These are phyloP conservation scores for Lepidium didymum DNA, from an alignment of 345 rosid species.

Conservation along the genomic window DNA sequence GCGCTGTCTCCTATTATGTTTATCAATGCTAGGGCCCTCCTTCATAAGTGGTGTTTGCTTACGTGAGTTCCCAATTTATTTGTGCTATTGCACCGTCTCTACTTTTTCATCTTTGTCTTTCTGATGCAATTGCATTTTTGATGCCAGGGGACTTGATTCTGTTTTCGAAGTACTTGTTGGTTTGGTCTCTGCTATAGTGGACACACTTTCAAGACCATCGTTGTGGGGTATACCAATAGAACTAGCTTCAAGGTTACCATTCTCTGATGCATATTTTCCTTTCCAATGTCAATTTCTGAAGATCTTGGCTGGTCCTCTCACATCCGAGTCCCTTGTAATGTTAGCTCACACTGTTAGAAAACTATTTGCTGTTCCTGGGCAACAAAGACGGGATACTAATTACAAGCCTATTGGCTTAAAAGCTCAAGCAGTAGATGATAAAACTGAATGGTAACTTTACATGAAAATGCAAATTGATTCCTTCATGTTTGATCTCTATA, in stretches of 20 bases:
- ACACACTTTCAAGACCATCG: conserved; percentile 53
- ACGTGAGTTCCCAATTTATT: conserved; percentile 44
- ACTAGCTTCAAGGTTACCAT: conserved; percentile 50
- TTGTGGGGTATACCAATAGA: conserved; percentile 63
- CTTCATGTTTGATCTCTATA: background rate
- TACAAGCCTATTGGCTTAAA: conserved; percentile 25
- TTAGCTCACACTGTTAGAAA: conserved; percentile 37
- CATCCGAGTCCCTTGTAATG: conserved; percentile 29
- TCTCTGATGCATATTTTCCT: conserved; percentile 65
- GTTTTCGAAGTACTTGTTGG: conserved; percentile 49
- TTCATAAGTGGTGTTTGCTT: conserved; percentile 65
- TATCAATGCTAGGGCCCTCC: conserved; percentile 34
- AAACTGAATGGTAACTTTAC: conserved; percentile 53
- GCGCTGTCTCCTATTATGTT: conserved; percentile 22
- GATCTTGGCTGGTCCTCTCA: conserved; percentile 48
- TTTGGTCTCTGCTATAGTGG: conserved; percentile 44
- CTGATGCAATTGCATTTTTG: conserved; percentile 9
- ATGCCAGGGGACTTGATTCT: conserved; percentile 56
- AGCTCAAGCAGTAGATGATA: conserved; percentile 36
- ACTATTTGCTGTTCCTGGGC: conserved; percentile 3
- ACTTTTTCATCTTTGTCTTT: background rate
- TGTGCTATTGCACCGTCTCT: background rate
- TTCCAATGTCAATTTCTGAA: conserved; percentile 32
- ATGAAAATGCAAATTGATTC: background rate
- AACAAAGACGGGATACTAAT: conserved; percentile 12